Evolutionary conservation across 148 eudicot genomes (phyloP).

Genomic region (Arbutus unedo): DNA sequence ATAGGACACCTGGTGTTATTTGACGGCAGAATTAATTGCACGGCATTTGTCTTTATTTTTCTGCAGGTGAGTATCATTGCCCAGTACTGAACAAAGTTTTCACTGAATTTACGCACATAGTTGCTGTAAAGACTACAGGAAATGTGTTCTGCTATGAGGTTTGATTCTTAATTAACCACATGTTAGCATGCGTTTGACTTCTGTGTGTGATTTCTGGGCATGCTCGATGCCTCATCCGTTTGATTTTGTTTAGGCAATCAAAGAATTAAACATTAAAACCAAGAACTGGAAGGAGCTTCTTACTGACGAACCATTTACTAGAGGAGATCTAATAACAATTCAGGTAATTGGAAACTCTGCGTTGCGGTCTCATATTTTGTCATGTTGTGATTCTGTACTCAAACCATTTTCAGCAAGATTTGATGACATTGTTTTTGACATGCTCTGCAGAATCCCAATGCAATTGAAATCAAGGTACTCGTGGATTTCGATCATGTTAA

Average conservation of each 20-base stretch:
- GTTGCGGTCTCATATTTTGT: not conserved
- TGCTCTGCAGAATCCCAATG: conserved; percentile 77
- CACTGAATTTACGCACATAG: conserved; percentile 94
- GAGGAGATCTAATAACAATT: conserved; percentile 78
- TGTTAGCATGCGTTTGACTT: not conserved
- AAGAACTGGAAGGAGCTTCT: conserved; percentile 98
- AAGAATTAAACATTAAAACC: conserved; percentile 89
- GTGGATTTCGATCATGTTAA: conserved; percentile 88
- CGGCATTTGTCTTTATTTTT: not conserved
- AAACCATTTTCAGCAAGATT: not conserved
- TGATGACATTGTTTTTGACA: not conserved
- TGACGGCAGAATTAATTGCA: not conserved
- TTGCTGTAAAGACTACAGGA: conserved; percentile 94
- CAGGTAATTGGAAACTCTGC: conserved; percentile 45
- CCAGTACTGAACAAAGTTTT: conserved; percentile 95
- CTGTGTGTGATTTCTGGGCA: not conserved
- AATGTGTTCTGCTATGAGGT: conserved; percentile 98
- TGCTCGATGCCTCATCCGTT: conserved; percentile 10
- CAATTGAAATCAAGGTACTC: conserved; percentile 70
- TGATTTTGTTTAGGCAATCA: conserved; percentile 60
- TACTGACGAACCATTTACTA: conserved; percentile 88
- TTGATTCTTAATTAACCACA: conserved; percentile 14
- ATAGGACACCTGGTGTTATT: not conserved
- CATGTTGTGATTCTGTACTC: not conserved
- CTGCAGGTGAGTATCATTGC: conserved; percentile 80